Evolutionary conservation across 2,329 filamentous ascomycete genomes (phyloP), one percentile per base, ranked within the genome.

Genomic region (Tolypocladium capitatum): DNA sequence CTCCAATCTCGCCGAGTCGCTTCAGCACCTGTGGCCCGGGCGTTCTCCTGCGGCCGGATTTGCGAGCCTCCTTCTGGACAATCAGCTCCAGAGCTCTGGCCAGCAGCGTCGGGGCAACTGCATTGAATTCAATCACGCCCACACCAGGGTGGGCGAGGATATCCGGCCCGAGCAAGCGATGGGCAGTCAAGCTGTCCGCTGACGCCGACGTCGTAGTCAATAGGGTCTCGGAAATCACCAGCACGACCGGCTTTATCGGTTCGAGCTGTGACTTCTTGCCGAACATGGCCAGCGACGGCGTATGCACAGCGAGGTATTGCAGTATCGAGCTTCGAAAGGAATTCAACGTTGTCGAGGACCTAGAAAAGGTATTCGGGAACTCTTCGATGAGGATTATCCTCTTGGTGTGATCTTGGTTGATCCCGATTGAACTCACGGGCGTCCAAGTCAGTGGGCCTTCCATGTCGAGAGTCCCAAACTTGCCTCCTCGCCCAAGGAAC

Each of bases 221-320:
- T 14, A 94, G 71, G 0, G 88, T 94, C 64, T 98, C 92, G 0
- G 92, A 96, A 45, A 98, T 81, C 49, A 98, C 77, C 69, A 98
- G 82, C 31, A 98, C 78, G 33, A 97, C 73, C 0, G 92, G 92
- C 1, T 78, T 80, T 27, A 81, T 69, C 10, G 71, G 64, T 4
- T 75, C 71, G 45, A 56, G 55, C 31, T 56, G 63, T 44, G 58
- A 65, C 55, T 65, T 70, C 51, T 59, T 70, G 21, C 63, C 67
- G 61, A 70, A 75, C 48, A 63, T 60, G 30, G 73, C 63, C 14
- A 77, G 64, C 7, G 80, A 72, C 1, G 81, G 78, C 1, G 75
- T 79, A 55, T 81, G 81, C 13, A 79, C 70, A 8, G 84, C 80
- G 45, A 96, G 73, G 62, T 85, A 94, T 48, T 83, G 80, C 48